phyloP scores from a whole-genome alignment of 257 asterid genomes.

The Solanum gandarillasii region DNA sequence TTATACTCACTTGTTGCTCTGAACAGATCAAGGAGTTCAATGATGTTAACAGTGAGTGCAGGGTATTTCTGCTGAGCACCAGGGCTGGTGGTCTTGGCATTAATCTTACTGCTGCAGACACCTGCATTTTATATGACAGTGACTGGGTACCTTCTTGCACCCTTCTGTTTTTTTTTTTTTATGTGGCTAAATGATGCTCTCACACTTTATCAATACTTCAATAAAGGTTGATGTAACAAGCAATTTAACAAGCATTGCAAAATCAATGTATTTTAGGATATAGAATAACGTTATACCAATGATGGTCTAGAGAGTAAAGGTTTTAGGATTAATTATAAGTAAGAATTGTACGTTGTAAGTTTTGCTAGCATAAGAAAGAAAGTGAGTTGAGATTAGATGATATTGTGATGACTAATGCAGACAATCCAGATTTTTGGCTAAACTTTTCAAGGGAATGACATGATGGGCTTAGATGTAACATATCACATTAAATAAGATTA shows the following conservation, averaged over 20 bases:
- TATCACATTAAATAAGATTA: not conserved
- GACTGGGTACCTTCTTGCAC: conserved; percentile 65
- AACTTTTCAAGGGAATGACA: not conserved
- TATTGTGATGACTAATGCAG: not conserved
- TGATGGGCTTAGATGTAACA: not conserved
- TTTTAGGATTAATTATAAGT: not conserved
- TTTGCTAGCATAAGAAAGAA: not conserved
- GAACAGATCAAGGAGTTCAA: conserved; percentile 84
- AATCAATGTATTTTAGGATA: not conserved
- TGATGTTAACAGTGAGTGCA: conserved; percentile 42
- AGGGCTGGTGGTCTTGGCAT: conserved; percentile 99
- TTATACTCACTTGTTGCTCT: not conserved
- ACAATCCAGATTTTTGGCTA: not conserved
- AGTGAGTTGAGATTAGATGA: not conserved
- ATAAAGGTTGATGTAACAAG: not conserved
- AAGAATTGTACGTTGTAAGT: not conserved
- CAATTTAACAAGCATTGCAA: not conserved
- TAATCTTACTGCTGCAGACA: conserved; percentile 96
- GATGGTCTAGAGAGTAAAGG: not conserved
- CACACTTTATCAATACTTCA: not conserved
- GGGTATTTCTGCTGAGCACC: conserved; percentile 90
- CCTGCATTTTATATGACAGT: conserved; percentile 96
- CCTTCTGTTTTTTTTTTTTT: not conserved
- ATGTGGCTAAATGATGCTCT: not conserved
- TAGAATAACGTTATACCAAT: not conserved